These are phyloP conservation scores for Aspergillus piperis DNA, from an alignment of 2,329 filamentous ascomycete species.

Conservation along the genomic window DNA sequence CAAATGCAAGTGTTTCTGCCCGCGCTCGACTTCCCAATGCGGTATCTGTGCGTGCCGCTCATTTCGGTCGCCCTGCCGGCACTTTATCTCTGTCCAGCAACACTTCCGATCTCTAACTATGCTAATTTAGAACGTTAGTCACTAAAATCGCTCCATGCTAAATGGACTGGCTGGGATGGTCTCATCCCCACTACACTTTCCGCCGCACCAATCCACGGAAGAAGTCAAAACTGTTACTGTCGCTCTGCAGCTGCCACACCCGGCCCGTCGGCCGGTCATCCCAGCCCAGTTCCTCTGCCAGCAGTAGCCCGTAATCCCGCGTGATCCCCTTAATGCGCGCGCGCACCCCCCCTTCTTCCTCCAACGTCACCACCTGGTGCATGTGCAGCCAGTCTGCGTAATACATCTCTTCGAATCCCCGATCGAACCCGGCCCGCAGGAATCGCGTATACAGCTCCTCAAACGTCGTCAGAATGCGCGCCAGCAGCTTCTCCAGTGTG, in stretches of 20 bases:
- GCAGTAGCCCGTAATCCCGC: conserved; percentile 82
- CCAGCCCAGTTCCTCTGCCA: conserved; percentile 77
- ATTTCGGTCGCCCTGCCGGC: no score
- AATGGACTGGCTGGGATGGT: neutral
- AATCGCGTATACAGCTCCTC: conserved; percentile 78
- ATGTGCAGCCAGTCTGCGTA: conserved; percentile 86
- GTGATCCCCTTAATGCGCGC: conserved; percentile 86
- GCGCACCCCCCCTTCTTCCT: conserved; percentile 72
- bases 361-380: conserved; percentile 71
- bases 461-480: conserved; percentile 74
- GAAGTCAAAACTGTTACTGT: conserved; percentile 98
- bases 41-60: neutral
- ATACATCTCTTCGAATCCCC: conserved; percentile 72
- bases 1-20: no score
- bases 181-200: conserved; percentile 59
- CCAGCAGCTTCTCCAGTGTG: conserved; percentile 76
- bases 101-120: no score
- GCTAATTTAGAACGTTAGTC: no score
- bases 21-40: neutral
- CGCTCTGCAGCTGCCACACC: conserved; percentile 83
- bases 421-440: conserved; percentile 71
- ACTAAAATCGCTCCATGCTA: no score
- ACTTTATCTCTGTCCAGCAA: no score
- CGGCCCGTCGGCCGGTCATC: conserved; percentile 74
- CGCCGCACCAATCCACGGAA: conserved; percentile 82